Evolutionary conservation across 1,284 basidiomycete genomes (phyloP), one percentile per base, ranked within the genome.

Genomic region (Puccinia coronata): DNA sequence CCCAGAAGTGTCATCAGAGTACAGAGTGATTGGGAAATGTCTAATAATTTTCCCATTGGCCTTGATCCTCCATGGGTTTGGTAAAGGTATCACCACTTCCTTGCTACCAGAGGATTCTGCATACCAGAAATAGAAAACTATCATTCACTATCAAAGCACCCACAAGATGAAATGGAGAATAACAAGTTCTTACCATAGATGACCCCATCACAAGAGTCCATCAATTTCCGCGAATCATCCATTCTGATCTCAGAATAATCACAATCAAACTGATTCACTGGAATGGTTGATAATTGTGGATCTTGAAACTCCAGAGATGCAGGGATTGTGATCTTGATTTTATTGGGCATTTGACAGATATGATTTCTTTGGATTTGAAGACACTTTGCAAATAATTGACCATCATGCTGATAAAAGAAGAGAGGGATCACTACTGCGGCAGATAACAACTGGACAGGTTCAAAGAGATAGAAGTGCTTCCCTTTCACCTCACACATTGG

Each of bases 1-100:
- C 0, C 88, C 88, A 0, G 87, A 88, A 0, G 87, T 88, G 79
- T 89, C 87, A 71, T 88, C 87, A 73, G 87, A 88, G 80, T 88
- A 89, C 0, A 87, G 34, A 87, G 86, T 88, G 0, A 88, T 81
- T 2, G 86, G 86, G 28, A 87, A 31, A 43, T 82, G 41, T 31
- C 72, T 36, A 51, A 83, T 81, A 9, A 72, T 69, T 55, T 55
- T 31, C 5, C 82, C 82, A 14, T n/a, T n/a, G n/a, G n/a, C n/a
- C n/a, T 74, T 25, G 31, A 18, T 23, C 25, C 82, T 34, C 78
- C 82, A 82, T 14, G n/a, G 36, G 47, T 82, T 83, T 0, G 67
- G 82, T 1, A 73, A 39, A 2, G 49, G 49, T 14, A 51, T 51
- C 49, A 14, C 18, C 12, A 4, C 9, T 20, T 14, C 9, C 9